Percentiles rank a stretch among this genome's conserved stretches.
phyloP scores from a whole-genome alignment of 768 basidiomycete species.

The Boletus rex-veris region DNA sequence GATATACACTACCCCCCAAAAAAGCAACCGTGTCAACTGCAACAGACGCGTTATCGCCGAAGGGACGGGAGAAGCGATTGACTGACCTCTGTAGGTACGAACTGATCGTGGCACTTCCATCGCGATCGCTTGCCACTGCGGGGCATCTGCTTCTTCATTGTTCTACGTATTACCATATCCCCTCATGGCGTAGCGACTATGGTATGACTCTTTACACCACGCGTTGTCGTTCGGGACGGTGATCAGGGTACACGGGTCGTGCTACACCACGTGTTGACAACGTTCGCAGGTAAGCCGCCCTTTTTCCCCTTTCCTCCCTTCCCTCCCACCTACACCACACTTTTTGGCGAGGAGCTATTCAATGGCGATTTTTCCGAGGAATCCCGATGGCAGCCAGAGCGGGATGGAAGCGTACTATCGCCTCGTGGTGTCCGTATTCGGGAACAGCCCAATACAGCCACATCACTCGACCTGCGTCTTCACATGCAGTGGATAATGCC shows the following conservation, averaged over 20 bases:
- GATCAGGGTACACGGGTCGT: neutral
- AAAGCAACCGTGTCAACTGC: neutral
- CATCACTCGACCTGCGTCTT: neutral
- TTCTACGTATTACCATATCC: conserved; percentile 6
- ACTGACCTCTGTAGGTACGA: conserved; percentile 6
- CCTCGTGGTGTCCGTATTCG: too few relatives aligned
- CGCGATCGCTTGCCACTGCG: conserved; percentile 6
- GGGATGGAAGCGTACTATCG: too few relatives aligned
- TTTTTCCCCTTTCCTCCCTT: neutral
- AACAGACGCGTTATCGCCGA: conserved; percentile 19
- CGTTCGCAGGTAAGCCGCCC: neutral
- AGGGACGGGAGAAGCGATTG: conserved; percentile 11
- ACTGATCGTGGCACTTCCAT: conserved; percentile 2
- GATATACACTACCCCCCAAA: neutral
- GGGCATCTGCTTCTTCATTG: conserved; percentile 17
- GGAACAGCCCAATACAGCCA: too few relatives aligned
- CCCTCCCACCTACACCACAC: too few relatives aligned
- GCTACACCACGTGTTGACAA: conserved; percentile 7
- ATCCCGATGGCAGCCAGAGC: too few relatives aligned
- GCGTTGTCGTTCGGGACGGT: neutral
- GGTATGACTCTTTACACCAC: neutral
- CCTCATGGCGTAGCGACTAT: neutral
- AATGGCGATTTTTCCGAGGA: too few relatives aligned
- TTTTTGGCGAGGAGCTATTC: too few relatives aligned
- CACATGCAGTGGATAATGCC: conserved; percentile 1